phyloP scores from a whole-genome alignment of 768 basidiomycete species.

The Suillus americanus region DNA sequence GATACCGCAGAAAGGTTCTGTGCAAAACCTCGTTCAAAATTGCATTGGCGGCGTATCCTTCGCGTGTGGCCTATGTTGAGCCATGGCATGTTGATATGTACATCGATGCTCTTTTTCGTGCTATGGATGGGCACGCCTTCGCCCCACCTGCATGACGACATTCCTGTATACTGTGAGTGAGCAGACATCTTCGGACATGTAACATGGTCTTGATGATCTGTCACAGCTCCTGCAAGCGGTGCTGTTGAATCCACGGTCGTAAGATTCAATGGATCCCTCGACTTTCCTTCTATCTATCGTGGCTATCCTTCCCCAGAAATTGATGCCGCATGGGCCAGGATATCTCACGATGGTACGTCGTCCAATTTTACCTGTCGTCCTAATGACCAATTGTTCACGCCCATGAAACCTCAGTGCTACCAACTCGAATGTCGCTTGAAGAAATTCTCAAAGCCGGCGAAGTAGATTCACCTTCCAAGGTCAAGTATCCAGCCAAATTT shows the following conservation, averaged over 20 bases:
- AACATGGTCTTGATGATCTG: too few species aligned
- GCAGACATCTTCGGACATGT: too few species aligned
- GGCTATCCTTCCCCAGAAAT: constrained; percentile 12
- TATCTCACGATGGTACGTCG: constrained; percentile 4
- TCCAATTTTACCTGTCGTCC: not conserved
- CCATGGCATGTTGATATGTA: not conserved
- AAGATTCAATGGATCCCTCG: constrained; percentile 11
- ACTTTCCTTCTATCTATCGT: constrained; percentile 10
- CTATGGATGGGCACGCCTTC: constrained; percentile 8
- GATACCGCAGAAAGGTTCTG: too few species aligned
- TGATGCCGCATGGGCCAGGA: constrained; percentile 12
- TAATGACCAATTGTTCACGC: not conserved
- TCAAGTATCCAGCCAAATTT: constrained; percentile 9
- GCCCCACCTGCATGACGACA: not conserved
- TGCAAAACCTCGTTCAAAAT: not conserved
- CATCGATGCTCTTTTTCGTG: constrained; percentile 8
- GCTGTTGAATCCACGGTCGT: constrained; percentile 8
- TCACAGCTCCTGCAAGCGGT: constrained; percentile 9
- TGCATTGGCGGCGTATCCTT: not conserved
- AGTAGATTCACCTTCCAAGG: not conserved
- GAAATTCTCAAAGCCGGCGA: constrained; percentile 10
- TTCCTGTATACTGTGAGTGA: constrained; percentile 2
- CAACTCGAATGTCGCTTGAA: constrained; percentile 2
- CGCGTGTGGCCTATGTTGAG: constrained; percentile 2
- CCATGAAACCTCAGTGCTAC: not conserved